Percentiles rank a stretch among this genome's conserved stretches.
Evolutionary conservation across 148 eudicot species (phyloP).

Genomic region (Amaranthus cruentus): DNA sequence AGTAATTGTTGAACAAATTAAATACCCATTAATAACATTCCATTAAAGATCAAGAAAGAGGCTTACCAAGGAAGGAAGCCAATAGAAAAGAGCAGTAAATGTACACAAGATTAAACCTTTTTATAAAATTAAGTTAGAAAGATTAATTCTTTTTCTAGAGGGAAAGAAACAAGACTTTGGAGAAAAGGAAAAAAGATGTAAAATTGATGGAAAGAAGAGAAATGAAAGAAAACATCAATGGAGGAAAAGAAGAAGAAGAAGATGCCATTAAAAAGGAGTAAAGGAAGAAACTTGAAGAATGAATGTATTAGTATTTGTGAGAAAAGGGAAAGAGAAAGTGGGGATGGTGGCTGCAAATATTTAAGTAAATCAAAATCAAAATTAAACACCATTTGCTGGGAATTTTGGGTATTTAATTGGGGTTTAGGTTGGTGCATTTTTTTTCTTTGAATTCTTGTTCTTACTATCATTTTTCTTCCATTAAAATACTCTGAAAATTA

Average conservation of each 20-base stretch:
- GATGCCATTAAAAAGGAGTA: conserved; percentile 21
- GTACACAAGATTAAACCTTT: neutral
- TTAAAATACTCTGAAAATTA: neutral
- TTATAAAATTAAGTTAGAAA: neutral
- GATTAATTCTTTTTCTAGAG: neutral
- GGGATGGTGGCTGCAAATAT: conserved; percentile 23
- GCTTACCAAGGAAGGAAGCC: conserved; percentile 20
- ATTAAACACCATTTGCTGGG: neutral
- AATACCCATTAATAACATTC: conserved; percentile 9
- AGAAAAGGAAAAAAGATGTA: neutral
- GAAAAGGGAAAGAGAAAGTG: conserved; percentile 13
- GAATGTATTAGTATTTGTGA: conserved; percentile 9
- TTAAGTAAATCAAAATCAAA: neutral
- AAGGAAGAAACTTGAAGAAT: conserved; percentile 10
- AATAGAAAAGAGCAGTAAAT: conserved; percentile 6
- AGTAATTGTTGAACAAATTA: conserved; percentile 26
- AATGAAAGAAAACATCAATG: conserved; percentile 6
- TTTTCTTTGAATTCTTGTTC: neutral
- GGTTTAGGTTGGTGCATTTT: neutral
- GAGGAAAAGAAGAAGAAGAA: conserved; percentile 3
- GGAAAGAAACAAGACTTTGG: conserved; percentile 14
- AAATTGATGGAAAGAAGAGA: neutral
- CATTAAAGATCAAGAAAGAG: neutral
- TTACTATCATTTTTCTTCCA: neutral
- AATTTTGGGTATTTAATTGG: neutral